Conservation (phyloP, 106 monocot species). For the Narthecium ossifragum region DNA sequence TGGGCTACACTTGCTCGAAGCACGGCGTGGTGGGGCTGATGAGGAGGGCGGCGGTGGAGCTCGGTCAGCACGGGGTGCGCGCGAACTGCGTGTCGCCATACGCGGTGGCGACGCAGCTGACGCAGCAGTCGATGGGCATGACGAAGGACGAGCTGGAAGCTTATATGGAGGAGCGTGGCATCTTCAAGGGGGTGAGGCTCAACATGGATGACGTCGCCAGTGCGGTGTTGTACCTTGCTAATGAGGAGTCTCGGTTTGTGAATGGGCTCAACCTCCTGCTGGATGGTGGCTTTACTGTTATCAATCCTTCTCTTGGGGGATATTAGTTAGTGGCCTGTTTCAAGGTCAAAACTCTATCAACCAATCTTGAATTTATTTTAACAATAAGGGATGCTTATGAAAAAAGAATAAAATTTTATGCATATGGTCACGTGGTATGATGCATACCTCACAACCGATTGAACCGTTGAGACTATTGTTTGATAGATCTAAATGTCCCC, state of each 20-base stretch:
- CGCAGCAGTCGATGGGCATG: not conserved
- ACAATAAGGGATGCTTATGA: no score
- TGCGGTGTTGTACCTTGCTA: slow-evolving; percentile 8
- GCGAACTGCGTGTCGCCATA: slow-evolving; percentile 28
- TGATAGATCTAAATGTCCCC: no score
- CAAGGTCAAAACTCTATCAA: no score
- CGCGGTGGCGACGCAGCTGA: slow-evolving; percentile 16
- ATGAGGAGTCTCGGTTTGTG: slow-evolving; percentile 5
- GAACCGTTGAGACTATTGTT: no score
- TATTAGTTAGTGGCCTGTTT: no score
- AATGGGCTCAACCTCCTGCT: slow-evolving; percentile 4
- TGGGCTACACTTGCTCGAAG: slow-evolving; percentile 22
- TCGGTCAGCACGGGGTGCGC: slow-evolving; percentile 31
- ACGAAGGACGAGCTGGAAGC: slow-evolving; percentile 15
- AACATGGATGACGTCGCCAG: slow-evolving; percentile 4
- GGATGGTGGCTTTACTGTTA: slow-evolving; percentile 11
- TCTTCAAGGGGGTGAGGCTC: slow-evolving; percentile 17
- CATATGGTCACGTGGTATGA: no score
- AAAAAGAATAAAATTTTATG: no score
- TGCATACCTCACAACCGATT: no score
- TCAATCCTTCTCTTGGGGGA: no score
- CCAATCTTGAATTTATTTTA: no score
- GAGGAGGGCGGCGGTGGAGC: slow-evolving; percentile 33
- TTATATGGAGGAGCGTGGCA: not conserved
- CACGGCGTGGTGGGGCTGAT: slow-evolving; percentile 18